These are phyloP conservation scores for Alternaria gansuensis DNA, from an alignment of 2,329 filamentous ascomycete species.

Conservation along the genomic window DNA sequence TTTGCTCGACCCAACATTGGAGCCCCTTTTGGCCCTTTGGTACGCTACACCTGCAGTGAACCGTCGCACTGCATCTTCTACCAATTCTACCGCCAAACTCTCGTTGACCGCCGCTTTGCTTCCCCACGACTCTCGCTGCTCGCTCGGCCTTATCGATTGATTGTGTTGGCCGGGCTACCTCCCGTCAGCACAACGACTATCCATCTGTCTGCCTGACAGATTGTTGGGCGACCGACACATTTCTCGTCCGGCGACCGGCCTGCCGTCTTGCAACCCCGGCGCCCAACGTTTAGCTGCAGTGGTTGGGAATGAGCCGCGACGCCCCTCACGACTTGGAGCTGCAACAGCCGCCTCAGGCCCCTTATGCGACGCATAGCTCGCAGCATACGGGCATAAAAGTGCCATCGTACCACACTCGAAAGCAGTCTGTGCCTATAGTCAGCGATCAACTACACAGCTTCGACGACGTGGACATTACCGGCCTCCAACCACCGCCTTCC, in stretches of 20 bases:
- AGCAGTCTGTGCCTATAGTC: constrained; percentile 34
- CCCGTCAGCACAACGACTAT: constrained; percentile 28
- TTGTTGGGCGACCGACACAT: constrained; percentile 33
- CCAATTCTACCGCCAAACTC: constrained; percentile 20
- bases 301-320: constrained; percentile 37
- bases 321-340: constrained; percentile 32
- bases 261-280: constrained; percentile 9
- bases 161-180: constrained; percentile 28
- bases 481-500: constrained; percentile 46
- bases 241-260: constrained; percentile 33
- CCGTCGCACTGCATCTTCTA: constrained; percentile 25
- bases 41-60: constrained; percentile 20
- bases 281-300: constrained; percentile 23
- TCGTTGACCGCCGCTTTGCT: constrained; percentile 26
- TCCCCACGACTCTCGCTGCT: constrained; percentile 19
- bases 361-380: constrained; percentile 45
- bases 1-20: constrained; percentile 27
- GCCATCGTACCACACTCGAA: constrained; percentile 34
- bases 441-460: constrained; percentile 36
- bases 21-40: constrained; percentile 12
- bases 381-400: constrained; percentile 34
- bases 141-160: constrained; percentile 25
- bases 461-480: constrained; percentile 47
- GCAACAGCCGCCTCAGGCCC: constrained; percentile 31
- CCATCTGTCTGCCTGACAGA: constrained; percentile 29